Base-by-base conservation (phyloP, 495 filamentous ascomycete species). In the Aspergillus cavernicola region DNA sequence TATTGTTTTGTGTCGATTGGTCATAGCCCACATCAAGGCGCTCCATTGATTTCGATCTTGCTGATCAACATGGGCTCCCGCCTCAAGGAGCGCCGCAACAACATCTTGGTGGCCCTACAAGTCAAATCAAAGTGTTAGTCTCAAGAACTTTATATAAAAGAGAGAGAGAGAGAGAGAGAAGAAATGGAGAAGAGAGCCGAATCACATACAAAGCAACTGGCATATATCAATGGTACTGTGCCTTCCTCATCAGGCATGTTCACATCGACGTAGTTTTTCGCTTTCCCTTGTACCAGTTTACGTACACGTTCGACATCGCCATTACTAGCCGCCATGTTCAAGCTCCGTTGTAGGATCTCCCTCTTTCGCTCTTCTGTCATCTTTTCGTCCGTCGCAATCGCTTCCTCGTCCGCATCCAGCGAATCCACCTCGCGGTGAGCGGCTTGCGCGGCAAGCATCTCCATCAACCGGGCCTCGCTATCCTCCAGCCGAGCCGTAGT, bases 21-120 rank as follows among this genome's bases (percentile, higher is more conserved):
- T 97, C 90, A 97, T 97, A 26, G 93, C 93, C 93, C 93, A 99
- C 93, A 97, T 99, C 60, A 99, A 74, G 15, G 93, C 86, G 66
- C 90, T 99, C 93, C 93, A 99, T 56, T 92, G 84, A 65, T 97
- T 95, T 43, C 87, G 85, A 65, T 99, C 93, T 70, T 97, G 93
- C 63, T 86, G 83, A 67, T 99, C 90, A 23, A 97, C 89, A 55
- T 90, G 81, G n/a, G 89, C 93, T 4, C 93, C 90, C 6, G 87
- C 88, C 43, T 90, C 81, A 28, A 99, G 77, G 31, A 99, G 82
- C 28, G 86, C 84, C 39, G 84, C 76, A 20, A 96, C 93, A 9
- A 96, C 92, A 29, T 86, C 82, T 73, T 96, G 88, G 68, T 99
- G 93, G 33, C 93, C 89, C 89, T 93, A 64, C 35, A 48, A 1